Percentiles rank a stretch among this genome's conserved stretches.
phyloP scores from a whole-genome alignment of 225 moss, liverwort and hornwort species.

The Sphagnum tenellum region DNA sequence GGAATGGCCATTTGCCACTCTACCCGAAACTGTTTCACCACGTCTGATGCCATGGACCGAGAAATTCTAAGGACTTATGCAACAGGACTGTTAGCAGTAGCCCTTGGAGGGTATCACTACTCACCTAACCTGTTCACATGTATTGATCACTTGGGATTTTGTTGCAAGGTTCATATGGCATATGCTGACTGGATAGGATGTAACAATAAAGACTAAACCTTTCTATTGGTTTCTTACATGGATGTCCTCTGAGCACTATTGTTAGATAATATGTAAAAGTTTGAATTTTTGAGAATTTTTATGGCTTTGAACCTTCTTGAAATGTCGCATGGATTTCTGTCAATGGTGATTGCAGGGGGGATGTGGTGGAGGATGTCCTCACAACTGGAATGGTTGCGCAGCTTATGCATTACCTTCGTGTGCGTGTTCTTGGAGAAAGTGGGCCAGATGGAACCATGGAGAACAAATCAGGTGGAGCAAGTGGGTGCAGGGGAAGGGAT shows the following conservation, averaged over 20 bases:
- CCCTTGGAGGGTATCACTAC: conserved; percentile 65
- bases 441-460: conserved; percentile 36
- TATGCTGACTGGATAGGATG: too few relatives aligned
- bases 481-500: conserved; percentile 73
- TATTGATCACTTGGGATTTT: too few relatives aligned
- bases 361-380: conserved; percentile 90
- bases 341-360: conserved; percentile 38
- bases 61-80: conserved; percentile 96
- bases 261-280: too few relatives aligned
- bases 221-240: too few relatives aligned
- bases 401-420: conserved; percentile 92
- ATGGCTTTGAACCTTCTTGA: too few relatives aligned
- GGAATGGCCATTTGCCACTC: conserved; percentile 27
- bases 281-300: too few relatives aligned
- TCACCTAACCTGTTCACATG: neutral
- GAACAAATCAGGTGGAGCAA: conserved; percentile 47
- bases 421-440: conserved; percentile 75
- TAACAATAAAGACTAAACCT: too few relatives aligned
- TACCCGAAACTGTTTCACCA: conserved; percentile 28
- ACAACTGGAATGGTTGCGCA: conserved; percentile 90
- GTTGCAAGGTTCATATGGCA: too few relatives aligned
- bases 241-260: too few relatives aligned
- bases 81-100: conserved; percentile 88
- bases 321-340: too few relatives aligned
- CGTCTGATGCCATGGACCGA: conserved; percentile 42